A percentile compares a stretch with the other conserved stretches of the same genome.
Conservation (phyloP, 202 grass and related monocot species). For the Carex arenaria region DNA sequence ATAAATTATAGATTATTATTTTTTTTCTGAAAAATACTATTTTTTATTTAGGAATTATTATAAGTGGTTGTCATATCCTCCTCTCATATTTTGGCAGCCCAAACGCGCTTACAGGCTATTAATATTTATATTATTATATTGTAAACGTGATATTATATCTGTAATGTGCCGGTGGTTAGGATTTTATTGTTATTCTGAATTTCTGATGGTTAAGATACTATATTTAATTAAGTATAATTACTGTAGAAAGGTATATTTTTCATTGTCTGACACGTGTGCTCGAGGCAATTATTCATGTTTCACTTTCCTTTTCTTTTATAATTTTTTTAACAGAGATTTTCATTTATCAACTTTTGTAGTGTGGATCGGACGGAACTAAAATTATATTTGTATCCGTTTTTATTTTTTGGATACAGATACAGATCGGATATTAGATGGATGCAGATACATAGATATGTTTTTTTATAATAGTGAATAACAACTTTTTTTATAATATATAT, state of each 20-base stretch:
- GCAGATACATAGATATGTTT: too few relatives aligned
- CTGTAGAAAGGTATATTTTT: neutral
- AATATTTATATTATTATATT: neutral
- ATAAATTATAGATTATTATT: neutral
- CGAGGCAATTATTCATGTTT: too few relatives aligned
- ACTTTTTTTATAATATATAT: too few relatives aligned
- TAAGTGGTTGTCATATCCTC: slow-evolving; percentile 5
- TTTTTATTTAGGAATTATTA: neutral
- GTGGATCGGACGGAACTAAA: too few relatives aligned
- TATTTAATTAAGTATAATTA: neutral
- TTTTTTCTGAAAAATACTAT: neutral
- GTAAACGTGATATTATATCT: neutral
- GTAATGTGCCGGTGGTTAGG: slow-evolving; percentile 3
- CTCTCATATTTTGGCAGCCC: neutral
- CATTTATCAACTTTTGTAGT: too few relatives aligned
- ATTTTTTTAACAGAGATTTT: too few relatives aligned
- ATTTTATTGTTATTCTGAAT: slow-evolving; percentile 9
- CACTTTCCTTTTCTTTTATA: too few relatives aligned
- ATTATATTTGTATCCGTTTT: too few relatives aligned
- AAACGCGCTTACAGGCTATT: slow-evolving; percentile 18
- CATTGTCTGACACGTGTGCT: neutral
- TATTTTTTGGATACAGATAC: too few relatives aligned
- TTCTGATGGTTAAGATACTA: neutral
- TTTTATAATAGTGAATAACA: too few relatives aligned
- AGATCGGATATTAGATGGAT: too few relatives aligned